Evolutionary conservation across 1,139 yeast genomes (phyloP), one percentile per base, ranked within the genome.

Genomic region (Entelexis sorbosivorans): DNA sequence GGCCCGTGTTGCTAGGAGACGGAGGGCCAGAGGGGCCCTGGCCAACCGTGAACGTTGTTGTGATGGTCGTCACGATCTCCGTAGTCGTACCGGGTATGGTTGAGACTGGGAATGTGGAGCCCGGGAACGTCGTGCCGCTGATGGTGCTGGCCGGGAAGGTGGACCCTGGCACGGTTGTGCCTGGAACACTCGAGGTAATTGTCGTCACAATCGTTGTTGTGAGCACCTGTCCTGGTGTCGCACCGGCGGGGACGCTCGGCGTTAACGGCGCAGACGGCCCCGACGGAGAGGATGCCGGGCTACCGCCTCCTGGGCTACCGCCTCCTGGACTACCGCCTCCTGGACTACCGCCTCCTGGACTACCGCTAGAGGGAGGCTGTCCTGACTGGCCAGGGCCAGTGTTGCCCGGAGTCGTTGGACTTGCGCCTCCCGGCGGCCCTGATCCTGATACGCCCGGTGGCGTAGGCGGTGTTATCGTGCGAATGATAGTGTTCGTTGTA

Each of bases 91-190:
- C 38, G 3, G 51, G 48, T 22, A 33, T 11, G 1, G 52, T 36
- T 13, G 47, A n/a, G 14, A 14, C 10, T 5, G 20, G 38, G 16
- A 54, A 32, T 0, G 62, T 57, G 9, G 59, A n/a, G 2, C 55
- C 58, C 10, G 61, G 56, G 20, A 56, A 33, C 9, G 54, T 44
- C 3, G 58, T 42, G 5, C 59, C 61, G 11, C 60, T 54, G 8
- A 52, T 33, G 16, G 52, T 48, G 9, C 39, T 47, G 14, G 55
- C 57, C 24, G 38, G 38, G n/a, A 34, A 6, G 14, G 38, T 34
- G 6, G 24, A 17, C 17, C 28, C 42, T 22, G 28, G 48, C 3
- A 44, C 28, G 4, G 59, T 52, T 2, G 59, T 54, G 3, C 59
- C 61, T 17, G 56, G 56, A 28, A 58, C 47, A 6, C 59, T 53